These are phyloP conservation scores for Mycena crocata DNA, from an alignment of 768 basidiomycete species.

Conservation along the genomic window DNA sequence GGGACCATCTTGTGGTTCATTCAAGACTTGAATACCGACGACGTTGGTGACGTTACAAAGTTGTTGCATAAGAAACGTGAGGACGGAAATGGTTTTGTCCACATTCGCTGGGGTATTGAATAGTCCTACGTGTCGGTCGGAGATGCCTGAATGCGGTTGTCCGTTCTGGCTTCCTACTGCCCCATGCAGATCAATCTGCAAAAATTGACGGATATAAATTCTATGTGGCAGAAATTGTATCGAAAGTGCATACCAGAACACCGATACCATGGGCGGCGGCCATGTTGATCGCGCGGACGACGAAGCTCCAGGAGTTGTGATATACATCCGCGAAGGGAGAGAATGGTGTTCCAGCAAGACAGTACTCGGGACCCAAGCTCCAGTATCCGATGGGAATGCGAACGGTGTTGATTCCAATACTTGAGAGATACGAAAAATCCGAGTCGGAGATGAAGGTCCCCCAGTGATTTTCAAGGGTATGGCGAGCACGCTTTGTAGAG, in stretches of 20 bases:
- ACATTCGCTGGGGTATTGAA: constrained; percentile 59
- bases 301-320: constrained; percentile 72
- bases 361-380: constrained; percentile 65
- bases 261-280: constrained; percentile 73
- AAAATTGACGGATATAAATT: no score
- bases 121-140: constrained; percentile 60
- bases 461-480: constrained; percentile 79
- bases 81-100: constrained; percentile 62
- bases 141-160: constrained; percentile 77
- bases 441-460: constrained; percentile 74
- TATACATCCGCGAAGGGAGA: constrained; percentile 63
- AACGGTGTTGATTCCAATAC: constrained; percentile 76
- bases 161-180: constrained; percentile 84
- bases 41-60: constrained; percentile 61
- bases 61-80: constrained; percentile 56
- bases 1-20: constrained; percentile 65
- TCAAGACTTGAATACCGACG: constrained; percentile 71
- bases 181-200: constrained; percentile 79
- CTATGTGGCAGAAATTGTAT: no score
- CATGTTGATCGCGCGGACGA: constrained; percentile 69
- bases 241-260: no score
- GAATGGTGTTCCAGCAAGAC: constrained; percentile 78
- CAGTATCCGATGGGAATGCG: constrained; percentile 74
- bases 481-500: constrained; percentile 53
- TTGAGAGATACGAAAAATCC: constrained; percentile 76